Base-by-base conservation (phyloP, 139 green algal genomes). In the Auxenochlorella protothecoides region DNA sequence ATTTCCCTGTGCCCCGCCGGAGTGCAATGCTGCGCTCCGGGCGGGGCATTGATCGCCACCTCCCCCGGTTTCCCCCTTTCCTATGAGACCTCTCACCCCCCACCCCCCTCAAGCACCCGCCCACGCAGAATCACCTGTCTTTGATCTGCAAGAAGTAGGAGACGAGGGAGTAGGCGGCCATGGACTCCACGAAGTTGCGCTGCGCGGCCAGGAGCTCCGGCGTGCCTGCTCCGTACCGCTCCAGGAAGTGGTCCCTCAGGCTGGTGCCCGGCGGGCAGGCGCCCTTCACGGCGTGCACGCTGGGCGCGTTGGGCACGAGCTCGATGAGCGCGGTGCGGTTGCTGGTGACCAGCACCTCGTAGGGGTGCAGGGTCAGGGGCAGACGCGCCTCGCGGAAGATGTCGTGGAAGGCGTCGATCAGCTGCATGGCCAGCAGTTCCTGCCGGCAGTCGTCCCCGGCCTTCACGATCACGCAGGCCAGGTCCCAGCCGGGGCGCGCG, bases 381-480 rank as follows among this genome's bases (percentile, higher is more conserved):
- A 99, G 82, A 44, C 83, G 78, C 10, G 87, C 83, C 71, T 97
- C 94, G 52, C 74, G 67, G 75, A 91, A 99, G 60, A 97, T 93
- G 54, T 88, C 84, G 4, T 85, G 68, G 53, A 98, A 92, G 7
- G 88, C 83, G 6, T 78, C 76, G 9, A 98, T 87, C 27, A 99
- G 87, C 87, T 98, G 74, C 82, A 97, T 81, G 5, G 94, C 94
- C 70, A 99, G 85, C 66, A 96, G 84, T 86, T 99, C 94, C 83
- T 98, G 94, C 14, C 94, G 76, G 81, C 94, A 98, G 81, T 99
- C 95, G 74, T 99, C 94, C 0, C 94, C 94, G 52, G 78, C 87
- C 81, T 99, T 99, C n/a, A 99, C 92, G 71, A 99, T 97, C n/a
- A 96, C 81, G n/a, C 80, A 85, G 6, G 86, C 75, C 72, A 98